Evolutionary conservation across 805 yeast species (phyloP), one percentile per base, ranked within the genome.

Genomic region (Suhomyces tanzawaensis): DNA sequence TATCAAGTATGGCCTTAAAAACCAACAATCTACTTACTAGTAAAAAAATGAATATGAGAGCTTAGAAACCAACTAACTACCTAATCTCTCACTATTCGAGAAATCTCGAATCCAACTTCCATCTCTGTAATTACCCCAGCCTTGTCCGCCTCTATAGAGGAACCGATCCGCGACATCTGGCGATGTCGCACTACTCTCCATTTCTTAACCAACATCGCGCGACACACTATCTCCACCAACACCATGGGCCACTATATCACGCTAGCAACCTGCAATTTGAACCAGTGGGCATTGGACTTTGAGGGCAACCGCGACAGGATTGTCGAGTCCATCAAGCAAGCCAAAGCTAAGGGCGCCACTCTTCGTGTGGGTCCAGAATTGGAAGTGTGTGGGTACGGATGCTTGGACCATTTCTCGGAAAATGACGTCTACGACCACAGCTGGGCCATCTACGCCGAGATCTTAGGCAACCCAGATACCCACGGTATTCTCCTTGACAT

Each of bases 281-380:
- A 93, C 66, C 99, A 93, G 74, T 93, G 99, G 99, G 96, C 99
- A 0, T 71, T 93, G 38, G 99, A 93, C 60, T 93, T 88, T 60
- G 98, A 91, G 60, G 99, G 99, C 4, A 93, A 93, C 62, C 74
- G 96, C 37, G 96, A 90, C 55, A 72, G 99, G 40, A 91, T 93
- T 46, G 53, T 93, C 17, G 82, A 83, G 53, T 83, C 95, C 39
- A 91, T 93, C 52, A 58, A 55, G 16, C 70, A 76, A 36, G 96
- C 99, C 37, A 93, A 90, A 54, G 60, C 63, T 19, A 72, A 66
- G 43, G 86, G 87, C 12, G 95, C 99, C 0, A 67, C 71, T 14
- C 72, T 95, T 36, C 74, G 99, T 55, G 96, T 95, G 14, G 99
- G 99, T 2, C 99, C 99, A 2, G 99, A 93, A 60, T 72, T 93